Base-by-base conservation (phyloP, 129 eudicot species). In the Deinandra increscens region DNA sequence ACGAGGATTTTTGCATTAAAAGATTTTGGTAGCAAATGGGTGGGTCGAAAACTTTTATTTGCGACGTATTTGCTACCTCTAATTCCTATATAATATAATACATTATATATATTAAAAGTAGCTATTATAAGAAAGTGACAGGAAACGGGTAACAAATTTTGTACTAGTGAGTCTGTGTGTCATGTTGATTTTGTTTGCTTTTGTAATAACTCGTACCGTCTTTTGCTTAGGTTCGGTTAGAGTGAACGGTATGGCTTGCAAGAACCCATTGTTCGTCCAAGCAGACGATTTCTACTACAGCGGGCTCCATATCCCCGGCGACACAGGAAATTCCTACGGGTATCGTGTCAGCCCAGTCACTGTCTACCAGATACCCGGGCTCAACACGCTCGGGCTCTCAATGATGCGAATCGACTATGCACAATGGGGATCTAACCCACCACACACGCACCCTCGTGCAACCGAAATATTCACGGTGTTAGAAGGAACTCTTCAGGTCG, bases 371-470 rank as follows among this genome's bases (percentile, higher is more conserved):
- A 69, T 82, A 7, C 78, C 86, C 0, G 86, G 86, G 26, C 83
- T 78, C 42, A 82, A 82, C 74, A 82, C 83, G 1, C 80, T 82
- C 13, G 83, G 86, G 36, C 77, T 78, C 31, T 64, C 83, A 13
- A 62, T 82, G 83, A 77, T 64, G 13, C 78, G 86, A 9, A 29
- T 82, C 4, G 86, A 82, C 77, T 78, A 68, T 12, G 80, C 80
- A 9, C 41, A 73, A 10, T 69, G 74, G 80, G 86, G 83, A 14
- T 50, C 78, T 17, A 78, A 82, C 73, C 83, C 86, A 7, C 86
- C 83, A 19, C 86, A 82, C 71, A 74, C 78, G 14, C 82, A 81
- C 67, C 85, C 85, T 7, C 70, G 85, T 53, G 85, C 85, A 34
- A 81, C 85, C 8, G 86, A 82, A 45, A 64, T 82, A 39, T 33